Evolutionary conservation across 1,284 basidiomycete genomes (phyloP).

Genomic region (Sanghuangporus weigelae): DNA sequence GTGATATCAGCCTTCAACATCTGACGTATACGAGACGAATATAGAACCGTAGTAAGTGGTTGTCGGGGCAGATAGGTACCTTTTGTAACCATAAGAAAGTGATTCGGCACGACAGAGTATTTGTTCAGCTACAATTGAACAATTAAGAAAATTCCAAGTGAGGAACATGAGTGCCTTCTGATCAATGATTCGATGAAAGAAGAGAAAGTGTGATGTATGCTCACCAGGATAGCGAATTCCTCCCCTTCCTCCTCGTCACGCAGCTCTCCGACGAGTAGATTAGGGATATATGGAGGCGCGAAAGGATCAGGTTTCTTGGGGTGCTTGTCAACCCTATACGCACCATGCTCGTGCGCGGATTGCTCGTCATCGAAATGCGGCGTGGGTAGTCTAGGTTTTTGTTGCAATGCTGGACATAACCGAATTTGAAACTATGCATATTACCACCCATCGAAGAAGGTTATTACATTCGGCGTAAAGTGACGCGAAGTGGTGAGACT

Average conservation of each 20-base stretch:
- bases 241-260: constrained; percentile 54
- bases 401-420: constrained; percentile 74
- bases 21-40: background rate
- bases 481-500: background rate
- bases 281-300: constrained; percentile 71
- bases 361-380: constrained; percentile 36
- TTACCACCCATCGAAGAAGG: background rate
- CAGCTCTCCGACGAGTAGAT: constrained; percentile 69
- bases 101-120: constrained; percentile 75
- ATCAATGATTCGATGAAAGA: too few species aligned
- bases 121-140: constrained; percentile 67
- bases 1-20: constrained; percentile 26
- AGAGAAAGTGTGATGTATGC: constrained; percentile 25
- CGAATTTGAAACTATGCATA: constrained; percentile 69
- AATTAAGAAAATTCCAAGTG: background rate
- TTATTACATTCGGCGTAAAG: background rate
- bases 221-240: constrained; percentile 71
- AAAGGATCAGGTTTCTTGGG: constrained; percentile 61
- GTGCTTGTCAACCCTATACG: constrained; percentile 22
- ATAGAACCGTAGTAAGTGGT: constrained; percentile 19
- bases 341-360: constrained; percentile 24
- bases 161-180: background rate
- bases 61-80: constrained; percentile 35
- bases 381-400: constrained; percentile 56
- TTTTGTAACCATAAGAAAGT: constrained; percentile 80